Percentiles rank a stretch among this genome's conserved stretches.
These are phyloP conservation scores for Medicago ruthenica DNA, from an alignment of 306 rosid species.

Conservation along the genomic window DNA sequence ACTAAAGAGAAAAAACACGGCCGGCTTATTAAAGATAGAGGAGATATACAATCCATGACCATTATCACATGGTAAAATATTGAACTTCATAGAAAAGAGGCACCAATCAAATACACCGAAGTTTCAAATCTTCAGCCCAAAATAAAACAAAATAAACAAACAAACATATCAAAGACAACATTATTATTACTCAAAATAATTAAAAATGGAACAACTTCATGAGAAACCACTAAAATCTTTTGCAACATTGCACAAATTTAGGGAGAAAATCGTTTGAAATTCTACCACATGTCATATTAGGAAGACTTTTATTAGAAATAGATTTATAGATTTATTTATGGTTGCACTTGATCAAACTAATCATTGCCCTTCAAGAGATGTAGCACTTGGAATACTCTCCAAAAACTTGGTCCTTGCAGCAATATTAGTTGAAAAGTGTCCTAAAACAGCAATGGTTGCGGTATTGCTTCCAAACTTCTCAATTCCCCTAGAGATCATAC, in stretches of 20 bases:
- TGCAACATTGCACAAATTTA: neutral
- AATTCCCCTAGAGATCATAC: slow-evolving; percentile 11
- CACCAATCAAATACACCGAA: too few relatives aligned
- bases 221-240: neutral
- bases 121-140: too few relatives aligned
- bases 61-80: too few relatives aligned
- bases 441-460: slow-evolving; percentile 70
- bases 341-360: neutral
- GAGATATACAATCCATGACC: too few relatives aligned
- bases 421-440: slow-evolving; percentile 65
- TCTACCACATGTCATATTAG: neutral
- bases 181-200: neutral
- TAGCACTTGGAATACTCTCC: slow-evolving; percentile 64
- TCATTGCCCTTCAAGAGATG: slow-evolving; percentile 36
- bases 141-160: too few relatives aligned
- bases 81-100: too few relatives aligned
- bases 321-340: too few relatives aligned
- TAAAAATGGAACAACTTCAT: neutral
- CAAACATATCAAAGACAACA: too few relatives aligned
- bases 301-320: neutral
- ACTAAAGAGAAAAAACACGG: too few relatives aligned
- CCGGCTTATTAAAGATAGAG: too few relatives aligned
- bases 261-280: too few relatives aligned
- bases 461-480: slow-evolving; percentile 18
- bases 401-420: slow-evolving; percentile 62